These are phyloP conservation scores for Picea abies DNA, from an alignment of 83 land plant genomes.

Conservation along the genomic window DNA sequence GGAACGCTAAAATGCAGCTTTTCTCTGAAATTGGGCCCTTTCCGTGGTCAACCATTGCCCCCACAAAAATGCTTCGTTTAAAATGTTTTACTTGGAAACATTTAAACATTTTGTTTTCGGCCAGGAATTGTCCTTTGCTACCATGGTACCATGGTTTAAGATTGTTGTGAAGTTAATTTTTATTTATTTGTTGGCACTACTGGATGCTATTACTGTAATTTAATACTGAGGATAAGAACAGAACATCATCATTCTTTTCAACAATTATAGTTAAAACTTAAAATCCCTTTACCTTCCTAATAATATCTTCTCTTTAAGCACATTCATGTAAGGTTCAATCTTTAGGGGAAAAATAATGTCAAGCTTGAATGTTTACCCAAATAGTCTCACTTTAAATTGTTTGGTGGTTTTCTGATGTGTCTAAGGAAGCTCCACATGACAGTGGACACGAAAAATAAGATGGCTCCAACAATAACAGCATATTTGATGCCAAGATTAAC, in stretches of 20 bases:
- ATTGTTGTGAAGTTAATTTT: too few relatives aligned
- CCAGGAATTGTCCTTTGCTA: too few relatives aligned
- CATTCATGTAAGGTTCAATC: background rate
- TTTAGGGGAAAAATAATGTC: background rate
- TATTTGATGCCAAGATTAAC: slow-evolving; percentile 85
- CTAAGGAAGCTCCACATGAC: slow-evolving; percentile 92
- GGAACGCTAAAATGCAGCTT: too few relatives aligned
- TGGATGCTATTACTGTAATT: too few relatives aligned
- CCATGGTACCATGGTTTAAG: too few relatives aligned
- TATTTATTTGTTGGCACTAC: too few relatives aligned
- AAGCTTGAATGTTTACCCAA: background rate
- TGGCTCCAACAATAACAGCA: slow-evolving; percentile 72
- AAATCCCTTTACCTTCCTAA: background rate
- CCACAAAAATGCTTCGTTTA: too few relatives aligned
- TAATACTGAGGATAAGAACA: background rate
- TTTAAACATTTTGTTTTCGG: too few relatives aligned
- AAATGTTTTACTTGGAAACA: too few relatives aligned
- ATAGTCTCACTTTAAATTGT: background rate
- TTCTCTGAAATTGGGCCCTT: too few relatives aligned
- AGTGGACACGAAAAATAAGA: slow-evolving; percentile 74
- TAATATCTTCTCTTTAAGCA: background rate
- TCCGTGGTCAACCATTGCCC: too few relatives aligned
- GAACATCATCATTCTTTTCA: background rate
- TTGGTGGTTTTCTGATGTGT: slow-evolving; percentile 34
- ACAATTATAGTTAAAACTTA: background rate